phyloP scores from a whole-genome alignment of 169 alveolate genomes.

The Plasmodium vinckei region DNA sequence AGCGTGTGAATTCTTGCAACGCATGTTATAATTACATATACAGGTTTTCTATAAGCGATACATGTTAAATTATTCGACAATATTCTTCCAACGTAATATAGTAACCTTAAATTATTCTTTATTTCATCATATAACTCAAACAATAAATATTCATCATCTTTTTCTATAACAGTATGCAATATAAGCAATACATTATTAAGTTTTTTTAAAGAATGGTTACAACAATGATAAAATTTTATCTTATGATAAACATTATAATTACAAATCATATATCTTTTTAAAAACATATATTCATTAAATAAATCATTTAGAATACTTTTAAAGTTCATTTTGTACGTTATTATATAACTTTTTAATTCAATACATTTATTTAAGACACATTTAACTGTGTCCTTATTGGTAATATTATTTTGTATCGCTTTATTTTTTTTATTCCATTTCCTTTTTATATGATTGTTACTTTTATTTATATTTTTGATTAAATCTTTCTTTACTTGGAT shows the following conservation, averaged over 20 bases:
- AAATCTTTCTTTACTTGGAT: no score
- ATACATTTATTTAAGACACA: constrained; percentile 24
- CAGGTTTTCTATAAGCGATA: constrained; percentile 55
- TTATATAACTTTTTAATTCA: constrained; percentile 41
- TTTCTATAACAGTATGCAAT: constrained; percentile 22
- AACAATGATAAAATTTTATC: constrained; percentile 36
- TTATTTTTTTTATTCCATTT: neutral
- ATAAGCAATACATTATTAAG: constrained; percentile 25
- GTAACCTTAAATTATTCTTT: constrained; percentile 38
- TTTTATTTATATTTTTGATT: neutral
- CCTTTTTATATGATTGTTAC: neutral
- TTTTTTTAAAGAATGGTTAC: constrained; percentile 64
- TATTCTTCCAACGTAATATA: constrained; percentile 66
- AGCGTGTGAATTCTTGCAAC: constrained; percentile 45
- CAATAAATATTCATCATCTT: constrained; percentile 50
- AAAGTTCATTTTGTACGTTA: constrained; percentile 6
- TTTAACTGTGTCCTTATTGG: constrained; percentile 10
- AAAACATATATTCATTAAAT: constrained; percentile 52
- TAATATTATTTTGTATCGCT: neutral
- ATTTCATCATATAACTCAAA: constrained; percentile 49
- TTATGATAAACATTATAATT: constrained; percentile 57
- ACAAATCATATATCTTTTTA: constrained; percentile 36
- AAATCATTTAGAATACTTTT: constrained; percentile 32
- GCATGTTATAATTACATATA: constrained; percentile 35
- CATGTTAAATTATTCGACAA: constrained; percentile 70